These are phyloP conservation scores for Lojkania enalia DNA, from an alignment of 2,329 filamentous ascomycete genomes.

Conservation along the genomic window DNA sequence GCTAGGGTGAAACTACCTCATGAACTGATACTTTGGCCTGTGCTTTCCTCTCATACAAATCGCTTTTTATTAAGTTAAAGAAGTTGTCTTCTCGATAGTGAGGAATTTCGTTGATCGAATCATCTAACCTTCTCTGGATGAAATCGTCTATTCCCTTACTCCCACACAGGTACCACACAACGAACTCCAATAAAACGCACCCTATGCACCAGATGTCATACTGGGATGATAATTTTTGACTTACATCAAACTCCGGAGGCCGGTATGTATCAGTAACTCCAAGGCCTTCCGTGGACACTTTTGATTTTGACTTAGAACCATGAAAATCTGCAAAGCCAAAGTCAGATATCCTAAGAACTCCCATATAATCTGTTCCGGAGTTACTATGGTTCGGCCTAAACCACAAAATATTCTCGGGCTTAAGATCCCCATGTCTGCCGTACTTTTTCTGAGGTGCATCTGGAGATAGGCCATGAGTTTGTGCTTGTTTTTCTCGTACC, in stretches of 20 bases:
- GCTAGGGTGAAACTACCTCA: neutral
- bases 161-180: slow-evolving; percentile 8
- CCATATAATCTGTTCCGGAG: neutral
- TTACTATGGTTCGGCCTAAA: neutral
- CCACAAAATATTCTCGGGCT: slow-evolving; percentile 9
- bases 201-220: slow-evolving; percentile 87
- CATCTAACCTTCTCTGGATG: neutral
- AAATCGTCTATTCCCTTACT: slow-evolving; percentile 3
- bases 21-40: neutral
- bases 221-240: neutral
- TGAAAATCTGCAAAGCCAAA: slow-evolving; percentile 15
- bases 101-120: neutral
- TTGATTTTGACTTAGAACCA: neutral
- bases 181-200: slow-evolving; percentile 78
- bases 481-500: neutral
- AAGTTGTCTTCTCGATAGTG: slow-evolving; percentile 2
- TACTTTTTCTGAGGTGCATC: neutral
- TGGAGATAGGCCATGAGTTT: neutral
- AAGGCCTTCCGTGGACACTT: neutral
- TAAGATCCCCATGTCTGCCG: slow-evolving; percentile 11
- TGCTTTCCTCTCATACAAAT: neutral
- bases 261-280: slow-evolving; percentile 9
- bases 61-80: slow-evolving; percentile 2
- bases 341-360: slow-evolving; percentile 8
- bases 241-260: slow-evolving; percentile 11